These are phyloP conservation scores for Capsicum rhomboideum DNA, from an alignment of 257 asterid species.

Conservation along the genomic window DNA sequence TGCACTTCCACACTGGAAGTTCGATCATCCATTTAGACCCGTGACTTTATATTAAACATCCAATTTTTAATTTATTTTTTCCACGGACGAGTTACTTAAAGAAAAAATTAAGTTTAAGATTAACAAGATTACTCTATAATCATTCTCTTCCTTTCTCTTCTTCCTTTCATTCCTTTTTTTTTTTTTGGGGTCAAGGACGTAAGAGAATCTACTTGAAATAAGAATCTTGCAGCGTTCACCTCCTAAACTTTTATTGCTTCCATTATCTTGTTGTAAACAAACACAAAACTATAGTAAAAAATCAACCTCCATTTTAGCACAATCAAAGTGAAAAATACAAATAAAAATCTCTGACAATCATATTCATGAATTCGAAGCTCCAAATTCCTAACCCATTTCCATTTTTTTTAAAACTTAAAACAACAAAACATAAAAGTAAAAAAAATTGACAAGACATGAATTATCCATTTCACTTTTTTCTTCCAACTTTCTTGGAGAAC, in stretches of 20 bases:
- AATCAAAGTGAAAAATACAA: no score
- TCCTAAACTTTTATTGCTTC: neutral
- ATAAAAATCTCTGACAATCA: no score
- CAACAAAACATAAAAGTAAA: neutral
- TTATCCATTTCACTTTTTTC: neutral
- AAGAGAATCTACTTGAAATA: neutral
- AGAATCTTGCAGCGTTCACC: neutral
- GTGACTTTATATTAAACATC: neutral
- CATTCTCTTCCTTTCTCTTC: neutral
- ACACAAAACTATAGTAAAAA: no score
- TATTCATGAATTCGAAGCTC: no score
- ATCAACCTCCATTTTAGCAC: no score
- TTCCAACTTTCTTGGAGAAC: conserved; percentile 24
- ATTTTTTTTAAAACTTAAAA: neutral
- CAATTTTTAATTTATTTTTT: neutral
- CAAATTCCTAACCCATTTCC: neutral
- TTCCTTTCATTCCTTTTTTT: neutral
- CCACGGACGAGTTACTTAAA: neutral
- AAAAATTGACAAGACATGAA: neutral
- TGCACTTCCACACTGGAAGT: neutral
- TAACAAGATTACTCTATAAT: neutral
- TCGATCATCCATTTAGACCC: neutral
- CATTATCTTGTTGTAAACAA: neutral
- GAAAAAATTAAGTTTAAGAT: neutral
- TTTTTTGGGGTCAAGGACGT: neutral